Base-by-base conservation (phyloP, 352 stramenopile species). In the Peronospora farinosa region DNA sequence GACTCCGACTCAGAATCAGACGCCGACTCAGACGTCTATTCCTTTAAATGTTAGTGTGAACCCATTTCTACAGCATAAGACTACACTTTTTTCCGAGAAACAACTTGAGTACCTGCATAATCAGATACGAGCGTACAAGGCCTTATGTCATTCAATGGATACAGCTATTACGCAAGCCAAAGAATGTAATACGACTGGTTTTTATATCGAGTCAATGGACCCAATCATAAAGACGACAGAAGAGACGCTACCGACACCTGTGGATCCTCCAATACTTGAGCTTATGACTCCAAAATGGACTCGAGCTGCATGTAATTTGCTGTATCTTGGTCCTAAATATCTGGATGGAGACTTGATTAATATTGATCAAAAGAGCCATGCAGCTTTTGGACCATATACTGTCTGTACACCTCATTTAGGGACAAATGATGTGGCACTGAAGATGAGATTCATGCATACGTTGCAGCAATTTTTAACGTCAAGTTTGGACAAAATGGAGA, bases 71-170 rank as follows among this genome's bases (percentile, higher is more conserved):
- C 66, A 80, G 47, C 57, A 76, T 10, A 87, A 86, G 38, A 60
- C 72, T 16, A 54, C 73, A 33, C 63, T 93, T 10, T 93, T 93
- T 58, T 82, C 82, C n/a, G 82, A 90, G 25, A 86, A 84, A 51
- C 82, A 93, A 58, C 69, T 93, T 16, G 78, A 88, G 52, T 78
- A 89, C 25, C 54, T 93, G 39, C 82, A 93, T 62, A 81, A 86
- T 52, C 82, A 93, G 66, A 93, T 93, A 53, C 78, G 78, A 7
- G 72, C 78, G 13, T 93, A 86, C 64, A 93, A 91, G 56, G 60
- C 78, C 30, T 65, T 93, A 17, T 91, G 79, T 36, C 79, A 88
- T 58, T 85, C 72, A 5, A 93, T 93, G 82, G 79, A 93, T 51
- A 65, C 86, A 32, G 60, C 74, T 5, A 54, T 86, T 17, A 36